A percentile compares a stretch with the other conserved stretches of the same genome.
Evolutionary conservation across 352 stramenopile species (phyloP).

Genomic region (Halophytophthora polymorphica): DNA sequence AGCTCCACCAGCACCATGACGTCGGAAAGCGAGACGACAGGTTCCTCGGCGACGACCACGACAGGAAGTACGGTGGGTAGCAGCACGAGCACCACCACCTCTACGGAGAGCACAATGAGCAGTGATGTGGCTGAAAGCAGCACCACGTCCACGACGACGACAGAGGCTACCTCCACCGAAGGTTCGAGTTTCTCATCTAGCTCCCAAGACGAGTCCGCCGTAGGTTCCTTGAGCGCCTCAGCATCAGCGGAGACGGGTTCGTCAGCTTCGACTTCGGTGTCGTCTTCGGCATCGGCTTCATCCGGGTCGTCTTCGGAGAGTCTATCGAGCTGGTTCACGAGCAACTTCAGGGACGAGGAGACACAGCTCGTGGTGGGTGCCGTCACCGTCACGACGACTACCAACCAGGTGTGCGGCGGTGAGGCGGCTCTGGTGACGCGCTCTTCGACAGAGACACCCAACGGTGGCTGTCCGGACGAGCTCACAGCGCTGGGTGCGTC

Average conservation of each 20-base stretch:
- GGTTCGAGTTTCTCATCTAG: background rate
- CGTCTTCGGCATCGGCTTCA: slow-evolving; percentile 8
- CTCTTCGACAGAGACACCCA: slow-evolving; percentile 22
- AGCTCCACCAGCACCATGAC: no score
- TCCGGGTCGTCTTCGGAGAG: slow-evolving; percentile 4
- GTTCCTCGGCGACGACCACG: no score
- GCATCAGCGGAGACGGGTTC: background rate
- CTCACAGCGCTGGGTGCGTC: slow-evolving; percentile 35
- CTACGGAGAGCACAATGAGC: no score
- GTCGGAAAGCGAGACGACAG: no score
- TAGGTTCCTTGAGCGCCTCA: no score
- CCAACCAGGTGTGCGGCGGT: slow-evolving; percentile 25
- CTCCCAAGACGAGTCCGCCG: background rate
- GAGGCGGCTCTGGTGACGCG: slow-evolving; percentile 29
- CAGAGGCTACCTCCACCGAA: background rate
- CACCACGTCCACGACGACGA: background rate
- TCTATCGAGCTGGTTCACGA: slow-evolving; percentile 28
- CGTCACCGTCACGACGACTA: slow-evolving; percentile 1
- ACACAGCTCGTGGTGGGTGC: slow-evolving; percentile 31
- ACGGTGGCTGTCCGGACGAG: slow-evolving; percentile 32
- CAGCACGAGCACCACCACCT: no score
- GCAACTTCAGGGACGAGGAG: slow-evolving; percentile 27
- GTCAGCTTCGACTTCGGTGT: slow-evolving; percentile 4
- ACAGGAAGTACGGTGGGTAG: no score
- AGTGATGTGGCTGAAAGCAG: no score